Conservation (phyloP, 305 asterid genomes). For the Fraxinus floribunda region DNA sequence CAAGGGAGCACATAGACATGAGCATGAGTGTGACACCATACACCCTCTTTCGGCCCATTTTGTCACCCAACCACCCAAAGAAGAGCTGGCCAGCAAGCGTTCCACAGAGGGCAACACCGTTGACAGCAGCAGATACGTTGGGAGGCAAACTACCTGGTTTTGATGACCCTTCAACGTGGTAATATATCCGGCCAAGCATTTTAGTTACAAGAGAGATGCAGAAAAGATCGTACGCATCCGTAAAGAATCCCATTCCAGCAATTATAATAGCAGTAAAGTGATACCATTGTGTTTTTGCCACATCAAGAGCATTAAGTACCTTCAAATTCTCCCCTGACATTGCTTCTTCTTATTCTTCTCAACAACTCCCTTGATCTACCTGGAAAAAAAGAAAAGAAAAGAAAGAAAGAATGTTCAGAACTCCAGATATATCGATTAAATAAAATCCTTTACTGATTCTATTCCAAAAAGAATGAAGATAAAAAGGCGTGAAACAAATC, state of each 20-base stretch:
- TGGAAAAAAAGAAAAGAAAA: neutral
- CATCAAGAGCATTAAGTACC: conserved; percentile 36
- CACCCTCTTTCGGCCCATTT: conserved; percentile 37
- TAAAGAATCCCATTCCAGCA: conserved; percentile 49
- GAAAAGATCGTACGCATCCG: conserved; percentile 46
- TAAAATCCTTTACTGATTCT: neutral
- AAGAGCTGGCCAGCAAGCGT: conserved; percentile 43
- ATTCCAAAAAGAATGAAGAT: neutral
- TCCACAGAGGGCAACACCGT: conserved; percentile 46
- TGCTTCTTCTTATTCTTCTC: neutral
- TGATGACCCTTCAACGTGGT: conserved; percentile 32
- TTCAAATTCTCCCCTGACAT: conserved; percentile 38
- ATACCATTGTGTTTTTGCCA: conserved; percentile 42
- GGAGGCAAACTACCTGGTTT: conserved; percentile 45
- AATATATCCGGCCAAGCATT: conserved; percentile 47
- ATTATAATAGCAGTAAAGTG: conserved; percentile 43
- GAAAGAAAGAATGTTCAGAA: neutral
- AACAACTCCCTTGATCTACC: neutral
- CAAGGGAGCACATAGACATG: conserved; percentile 41
- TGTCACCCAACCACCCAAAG: conserved; percentile 45
- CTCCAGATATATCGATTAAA: neutral
- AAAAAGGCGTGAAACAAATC: neutral
- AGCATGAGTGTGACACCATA: conserved; percentile 39
- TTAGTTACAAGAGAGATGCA: conserved; percentile 47
- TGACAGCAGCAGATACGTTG: conserved; percentile 41